Base-by-base conservation (phyloP, 129 eudicot species). In the Apium graveolens region DNA sequence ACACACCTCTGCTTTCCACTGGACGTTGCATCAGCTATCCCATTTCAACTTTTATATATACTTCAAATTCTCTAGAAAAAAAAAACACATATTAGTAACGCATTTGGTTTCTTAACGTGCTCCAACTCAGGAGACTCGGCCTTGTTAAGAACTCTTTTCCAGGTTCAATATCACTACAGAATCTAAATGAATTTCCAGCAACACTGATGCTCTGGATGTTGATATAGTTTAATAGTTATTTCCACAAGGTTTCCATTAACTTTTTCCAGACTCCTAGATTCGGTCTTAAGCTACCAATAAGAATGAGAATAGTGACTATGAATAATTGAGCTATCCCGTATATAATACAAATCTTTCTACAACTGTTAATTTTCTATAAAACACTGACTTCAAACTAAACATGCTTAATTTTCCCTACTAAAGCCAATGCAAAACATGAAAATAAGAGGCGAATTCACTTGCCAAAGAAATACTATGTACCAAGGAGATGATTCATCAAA, bases 1-100 rank as follows among this genome's bases (percentile, higher is more conserved):
- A 81, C 88, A 11, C 91, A 85, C 78, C 81, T 90, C 78, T 79
- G 89, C 91, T 90, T 92, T 84, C 91, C 90, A 9, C 80, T 92
- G 96, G 97, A 92, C n/a, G 87, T 92, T 14, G 96, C 93, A 48
- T 92, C 97, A 4, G 90, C 96, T 12, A 80, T 92, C 16, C 97
- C 97, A 48, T 90, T 90, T 77, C 97, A 88, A 76, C 27, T n/a
- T n/a, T n/a, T n/a, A 89, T 26, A 88, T 92, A 79, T 90, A 90
- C 78, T 81, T 83, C 39, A 31, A 85, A 35, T 79, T 90, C 0
- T 84, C 90, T 0, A 93, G 96, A 62, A 48, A 80, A 70, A 70
- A 43, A 48, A 80, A 70, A 70, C 37, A 73, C 82, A 80, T 51
- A 74, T 32, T 3, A 88, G 97, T 34, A 83, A 92, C 20, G 88